A percentile compares a stretch with the other conserved stretches of the same genome.
Evolutionary conservation across 768 basidiomycete species (phyloP).

Genomic region (Mycena vitilis): DNA sequence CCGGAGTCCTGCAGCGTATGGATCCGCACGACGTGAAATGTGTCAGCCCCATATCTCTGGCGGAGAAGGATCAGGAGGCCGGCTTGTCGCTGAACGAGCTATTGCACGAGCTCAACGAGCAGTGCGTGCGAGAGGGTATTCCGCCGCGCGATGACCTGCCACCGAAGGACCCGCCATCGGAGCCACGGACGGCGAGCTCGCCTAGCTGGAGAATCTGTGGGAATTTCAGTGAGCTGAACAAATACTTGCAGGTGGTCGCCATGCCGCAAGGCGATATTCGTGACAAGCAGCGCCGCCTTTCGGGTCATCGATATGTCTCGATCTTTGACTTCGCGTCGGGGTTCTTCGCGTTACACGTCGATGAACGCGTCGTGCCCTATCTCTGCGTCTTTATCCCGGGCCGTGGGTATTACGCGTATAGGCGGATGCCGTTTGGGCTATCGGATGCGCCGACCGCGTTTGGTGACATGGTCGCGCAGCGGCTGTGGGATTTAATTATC

Average conservation of each 20-base stretch:
- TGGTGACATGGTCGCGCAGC: slow-evolving; percentile 40
- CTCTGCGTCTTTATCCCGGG: slow-evolving; percentile 52
- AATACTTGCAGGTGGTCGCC: slow-evolving; percentile 41
- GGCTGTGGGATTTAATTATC: slow-evolving; percentile 42
- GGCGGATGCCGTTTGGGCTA: slow-evolving; percentile 53
- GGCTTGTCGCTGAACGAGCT: slow-evolving; percentile 5
- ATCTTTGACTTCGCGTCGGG: slow-evolving; percentile 53
- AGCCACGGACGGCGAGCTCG: not conserved
- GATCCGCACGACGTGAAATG: slow-evolving; percentile 9
- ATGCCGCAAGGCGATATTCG: slow-evolving; percentile 52
- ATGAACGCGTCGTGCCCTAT: slow-evolving; percentile 40
- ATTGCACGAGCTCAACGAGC: not conserved
- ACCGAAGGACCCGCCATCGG: not conserved
- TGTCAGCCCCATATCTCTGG: slow-evolving; percentile 3
- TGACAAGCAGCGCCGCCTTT: slow-evolving; percentile 50
- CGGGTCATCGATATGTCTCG: slow-evolving; percentile 48
- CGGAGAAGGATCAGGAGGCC: not conserved
- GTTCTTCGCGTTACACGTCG: slow-evolving; percentile 43
- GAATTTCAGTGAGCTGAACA: slow-evolving; percentile 50
- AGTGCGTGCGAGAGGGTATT: not conserved
- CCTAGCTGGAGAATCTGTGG: slow-evolving; percentile 51
- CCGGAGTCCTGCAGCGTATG: not conserved
- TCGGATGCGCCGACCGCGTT: slow-evolving; percentile 53
- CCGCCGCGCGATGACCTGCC: not conserved
- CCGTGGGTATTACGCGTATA: slow-evolving; percentile 48